These are phyloP conservation scores for Xanthoconium purpureum DNA, from an alignment of 768 basidiomycete genomes.

Conservation along the genomic window DNA sequence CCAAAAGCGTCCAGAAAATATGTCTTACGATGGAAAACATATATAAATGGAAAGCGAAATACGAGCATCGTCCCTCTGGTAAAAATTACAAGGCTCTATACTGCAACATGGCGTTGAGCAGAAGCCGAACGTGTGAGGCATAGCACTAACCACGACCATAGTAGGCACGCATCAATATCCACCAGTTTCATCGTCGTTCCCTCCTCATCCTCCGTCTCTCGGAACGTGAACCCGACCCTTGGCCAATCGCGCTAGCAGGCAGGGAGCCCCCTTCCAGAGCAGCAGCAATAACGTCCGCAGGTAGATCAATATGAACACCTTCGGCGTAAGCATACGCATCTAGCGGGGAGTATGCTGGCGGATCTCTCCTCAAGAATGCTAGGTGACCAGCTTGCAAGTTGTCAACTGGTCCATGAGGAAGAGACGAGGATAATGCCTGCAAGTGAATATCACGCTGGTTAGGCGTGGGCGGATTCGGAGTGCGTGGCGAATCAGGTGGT, in stretches of 20 bases:
- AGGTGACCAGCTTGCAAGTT: constrained; percentile 30
- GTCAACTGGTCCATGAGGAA: constrained; percentile 15
- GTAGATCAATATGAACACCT: constrained; percentile 90
- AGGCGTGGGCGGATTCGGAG: constrained; percentile 83
- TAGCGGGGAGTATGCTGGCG: constrained; percentile 86
- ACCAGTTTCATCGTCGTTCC: constrained; percentile 33
- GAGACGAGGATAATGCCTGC: constrained; percentile 46
- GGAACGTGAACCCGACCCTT: constrained; percentile 43
- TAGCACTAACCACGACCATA: constrained; percentile 15
- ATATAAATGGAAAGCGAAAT: constrained; percentile 28
- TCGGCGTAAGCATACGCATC: constrained; percentile 82
- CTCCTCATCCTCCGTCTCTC: constrained; percentile 62
- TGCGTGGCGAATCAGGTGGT: constrained; percentile 76
- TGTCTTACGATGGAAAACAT: constrained; percentile 14
- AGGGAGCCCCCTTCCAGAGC: constrained; percentile 74
- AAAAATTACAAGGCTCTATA: constrained; percentile 21
- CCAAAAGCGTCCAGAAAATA: constrained; percentile 23
- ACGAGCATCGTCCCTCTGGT: constrained; percentile 14
- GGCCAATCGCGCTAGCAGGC: constrained; percentile 57
- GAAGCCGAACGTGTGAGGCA: background rate
- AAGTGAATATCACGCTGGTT: constrained; percentile 79
- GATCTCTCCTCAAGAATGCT: constrained; percentile 55
- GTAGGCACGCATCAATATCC: background rate
- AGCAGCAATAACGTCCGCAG: constrained; percentile 87
- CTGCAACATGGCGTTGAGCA: constrained; percentile 14